Base-by-base conservation (phyloP, 805 yeast species). In the Saturnispora serradocipensis region DNA sequence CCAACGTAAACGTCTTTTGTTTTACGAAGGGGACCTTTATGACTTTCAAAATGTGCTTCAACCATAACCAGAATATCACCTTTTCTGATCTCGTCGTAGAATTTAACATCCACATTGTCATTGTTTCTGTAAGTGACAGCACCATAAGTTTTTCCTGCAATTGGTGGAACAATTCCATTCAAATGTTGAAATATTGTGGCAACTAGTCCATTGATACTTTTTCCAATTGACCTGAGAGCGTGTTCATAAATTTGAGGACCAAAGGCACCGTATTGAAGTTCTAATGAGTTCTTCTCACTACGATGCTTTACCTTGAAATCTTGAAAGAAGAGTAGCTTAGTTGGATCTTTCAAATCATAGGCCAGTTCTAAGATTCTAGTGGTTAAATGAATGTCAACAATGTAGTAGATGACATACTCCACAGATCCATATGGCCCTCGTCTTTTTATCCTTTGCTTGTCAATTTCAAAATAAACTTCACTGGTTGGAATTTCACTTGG, bases 31-130 rank as follows among this genome's bases (percentile, higher is more conserved):
- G 61, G 59, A 22, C 81, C 77, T 49, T 76, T 75, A 58, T 82
- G 87, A 6, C 82, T 78, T 55, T 77, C 80, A 67, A 91, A 90
- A 54, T 76, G 76, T 6, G 88, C 96, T 51, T 81, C 81, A 59
- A 82, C 78, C 55, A 88, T 77, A 48, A 88, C 86, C 42, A 88
- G 67, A 9, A 91, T 74, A 65, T 93, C 98, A 54, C 99, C 99
- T 0, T 95, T 83, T 46, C 77, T 74, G 50, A 89, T 77, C 40
- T 81, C 85, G 50, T 80, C 88, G 30, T 68, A 60, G 57, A 77
- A 81, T 15, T 74, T 67, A 6, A 80, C 76, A 6, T 73, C 71
- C 2, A 72, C 59, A 44, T 80, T 75, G 60, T 73, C 74, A 53
- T 77, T 67, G 57, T 76, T 85, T 56, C 73, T 70, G 67, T 82